Evolutionary conservation across 306 rosid species (phyloP).

Genomic region (Dryas octopetala): DNA sequence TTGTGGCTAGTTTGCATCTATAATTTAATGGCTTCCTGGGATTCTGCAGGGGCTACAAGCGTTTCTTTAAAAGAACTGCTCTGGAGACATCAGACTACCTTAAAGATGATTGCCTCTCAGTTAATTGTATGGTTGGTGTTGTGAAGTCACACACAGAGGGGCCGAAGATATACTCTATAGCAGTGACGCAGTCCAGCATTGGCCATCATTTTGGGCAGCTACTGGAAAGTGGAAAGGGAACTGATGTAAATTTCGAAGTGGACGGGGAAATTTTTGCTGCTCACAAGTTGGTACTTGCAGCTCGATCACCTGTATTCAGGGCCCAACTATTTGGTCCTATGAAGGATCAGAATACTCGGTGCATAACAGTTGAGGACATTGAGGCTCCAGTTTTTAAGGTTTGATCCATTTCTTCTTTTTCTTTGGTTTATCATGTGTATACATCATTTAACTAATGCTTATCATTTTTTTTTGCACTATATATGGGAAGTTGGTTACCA

Average conservation of each 20-base stretch:
- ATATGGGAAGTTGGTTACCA: neutral
- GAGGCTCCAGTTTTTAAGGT: constrained; percentile 90
- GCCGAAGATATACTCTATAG: constrained; percentile 68
- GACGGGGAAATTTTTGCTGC: constrained; percentile 61
- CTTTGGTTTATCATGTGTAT: neutral
- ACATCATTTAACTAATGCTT: neutral
- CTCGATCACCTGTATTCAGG: constrained; percentile 86
- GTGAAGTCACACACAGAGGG: constrained; percentile 71
- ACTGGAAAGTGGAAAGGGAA: constrained; percentile 66
- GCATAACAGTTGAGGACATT: constrained; percentile 75
- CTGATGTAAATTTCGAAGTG: constrained; percentile 74
- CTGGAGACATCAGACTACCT: constrained; percentile 78
- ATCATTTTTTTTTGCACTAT: neutral
- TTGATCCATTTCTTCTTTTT: neutral
- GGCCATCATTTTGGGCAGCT: constrained; percentile 71
- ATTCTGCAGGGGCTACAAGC: constrained; percentile 79
- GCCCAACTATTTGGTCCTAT: constrained; percentile 92
- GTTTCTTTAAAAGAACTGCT: constrained; percentile 67
- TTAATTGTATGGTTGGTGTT: constrained; percentile 75
- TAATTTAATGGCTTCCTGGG: constrained; percentile 23
- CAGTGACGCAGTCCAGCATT: constrained; percentile 54
- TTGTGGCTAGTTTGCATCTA: constrained; percentile 8
- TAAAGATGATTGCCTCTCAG: constrained; percentile 72
- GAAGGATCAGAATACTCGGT: constrained; percentile 68
- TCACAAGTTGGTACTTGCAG: constrained; percentile 79